phyloP scores from a whole-genome alignment of 208 protist genomes.

The Crithidia thermophila region DNA sequence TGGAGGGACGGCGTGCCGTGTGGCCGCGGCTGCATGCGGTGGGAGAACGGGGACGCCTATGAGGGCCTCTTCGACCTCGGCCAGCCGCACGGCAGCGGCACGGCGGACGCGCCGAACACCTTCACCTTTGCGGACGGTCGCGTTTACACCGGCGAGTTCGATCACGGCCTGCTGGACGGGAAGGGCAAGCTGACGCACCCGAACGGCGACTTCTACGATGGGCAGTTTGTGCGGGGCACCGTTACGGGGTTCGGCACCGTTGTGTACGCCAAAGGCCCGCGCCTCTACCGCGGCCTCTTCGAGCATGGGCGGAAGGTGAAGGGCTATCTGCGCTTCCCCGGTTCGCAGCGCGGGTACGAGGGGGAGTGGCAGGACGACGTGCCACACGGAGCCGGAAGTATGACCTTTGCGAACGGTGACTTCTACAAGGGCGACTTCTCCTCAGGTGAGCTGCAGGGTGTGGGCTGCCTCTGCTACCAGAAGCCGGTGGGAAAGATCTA shows the following conservation, averaged over 20 bases:
- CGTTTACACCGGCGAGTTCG: constrained; percentile 59
- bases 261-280: constrained; percentile 32
- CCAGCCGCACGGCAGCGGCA: constrained; percentile 32
- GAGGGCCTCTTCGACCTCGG: constrained; percentile 36
- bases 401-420: constrained; percentile 68
- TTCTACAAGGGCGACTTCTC: constrained; percentile 55
- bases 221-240: constrained; percentile 45
- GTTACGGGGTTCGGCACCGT: constrained; percentile 52
- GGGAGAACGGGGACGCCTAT: constrained; percentile 46
- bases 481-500: constrained; percentile 42
- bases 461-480: constrained; percentile 44
- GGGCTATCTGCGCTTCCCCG: constrained; percentile 44
- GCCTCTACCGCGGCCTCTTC: constrained; percentile 41
- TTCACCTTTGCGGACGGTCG: constrained; percentile 50
- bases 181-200: constrained; percentile 43
- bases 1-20: constrained; percentile 28
- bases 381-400: constrained; percentile 46
- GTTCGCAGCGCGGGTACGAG: constrained; percentile 42
- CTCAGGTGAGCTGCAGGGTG: constrained; percentile 51
- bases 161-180: constrained; percentile 51
- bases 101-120: constrained; percentile 4
- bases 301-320: constrained; percentile 41
- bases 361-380: constrained; percentile 57
- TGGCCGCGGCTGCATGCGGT: constrained; percentile 11
- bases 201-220: constrained; percentile 71